Evolutionary conservation across 1,284 basidiomycete genomes (phyloP), one percentile per base, ranked within the genome.

Genomic region (Puccinia polysora): DNA sequence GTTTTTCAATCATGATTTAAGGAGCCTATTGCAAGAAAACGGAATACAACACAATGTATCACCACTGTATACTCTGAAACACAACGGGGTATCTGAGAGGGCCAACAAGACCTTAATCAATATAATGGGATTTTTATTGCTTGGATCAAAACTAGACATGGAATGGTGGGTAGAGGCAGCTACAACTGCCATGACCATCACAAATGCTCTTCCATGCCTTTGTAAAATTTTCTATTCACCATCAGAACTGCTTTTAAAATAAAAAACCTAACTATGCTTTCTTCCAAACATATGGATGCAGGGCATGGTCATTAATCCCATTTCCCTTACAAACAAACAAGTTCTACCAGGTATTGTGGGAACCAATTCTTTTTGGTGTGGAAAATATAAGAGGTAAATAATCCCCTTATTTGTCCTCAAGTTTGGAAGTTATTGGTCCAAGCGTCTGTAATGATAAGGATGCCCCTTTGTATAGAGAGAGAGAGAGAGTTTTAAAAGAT

Each of bases 121-220:
- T 5, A 60, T 43, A n/a, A 45, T 38, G 12, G 14, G 40, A 12
- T 52, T 10, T 18, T 12, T 52, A 12, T 52, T 52, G 8, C 8
- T 8, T n/a, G 7, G 8, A 52, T 6, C 15, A 23, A 52, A 52
- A 10, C 49, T 52, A 7, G 15, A 18, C 7, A 8, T 8, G 14
- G 23, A 43, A 60, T 43, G 28, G 36, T 60, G 58, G 58, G 34
- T 4, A 40, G 58, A 60, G n/a, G 58, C 58, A 7, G 58, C 43
- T 2, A 60, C 25, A 14, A 43, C 58, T 4, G 34, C 58, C 5
- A 7, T n/a, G 10, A 15, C n/a, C 2, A 60, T 43, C 5, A 60
- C 40, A 6, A 60, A 40, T 20, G 12, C 23, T 43, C 18, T 40
- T 2, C 58, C 58, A 3, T 43, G 23, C 2, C 2, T 60, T 40